phyloP scores from a whole-genome alignment of 805 yeast species.

The Candida saitoana region DNA sequence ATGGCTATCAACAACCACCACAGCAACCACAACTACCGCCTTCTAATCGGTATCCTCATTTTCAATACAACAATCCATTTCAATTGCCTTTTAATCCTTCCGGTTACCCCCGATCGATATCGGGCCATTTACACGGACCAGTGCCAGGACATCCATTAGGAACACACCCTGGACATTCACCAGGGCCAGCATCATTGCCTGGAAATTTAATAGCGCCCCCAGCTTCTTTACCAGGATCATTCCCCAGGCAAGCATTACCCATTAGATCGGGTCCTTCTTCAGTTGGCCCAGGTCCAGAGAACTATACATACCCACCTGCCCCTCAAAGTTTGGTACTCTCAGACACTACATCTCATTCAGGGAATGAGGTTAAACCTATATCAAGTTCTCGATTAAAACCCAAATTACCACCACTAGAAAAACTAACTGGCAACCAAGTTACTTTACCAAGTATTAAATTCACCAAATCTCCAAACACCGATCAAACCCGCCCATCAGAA shows the following conservation, averaged over 20 bases:
- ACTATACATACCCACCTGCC: background rate
- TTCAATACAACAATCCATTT: background rate
- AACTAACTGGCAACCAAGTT: background rate
- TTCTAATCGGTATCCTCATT: background rate
- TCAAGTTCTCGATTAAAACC: background rate
- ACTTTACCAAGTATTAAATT: slow-evolving; percentile 1
- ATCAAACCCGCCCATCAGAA: background rate
- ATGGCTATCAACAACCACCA: background rate
- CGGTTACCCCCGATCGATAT: background rate
- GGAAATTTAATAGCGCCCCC: background rate
- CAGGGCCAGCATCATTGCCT: background rate
- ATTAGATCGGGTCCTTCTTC: background rate
- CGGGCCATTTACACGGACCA: background rate
- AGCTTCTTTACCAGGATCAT: background rate
- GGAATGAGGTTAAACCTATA: background rate
- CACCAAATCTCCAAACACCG: background rate
- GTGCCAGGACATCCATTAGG: background rate
- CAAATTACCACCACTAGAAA: slow-evolving; percentile 1
- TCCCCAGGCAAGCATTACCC: background rate
- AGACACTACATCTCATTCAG: background rate
- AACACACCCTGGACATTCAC: background rate
- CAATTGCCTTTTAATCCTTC: background rate
- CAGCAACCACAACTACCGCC: background rate
- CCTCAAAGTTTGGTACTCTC: background rate
- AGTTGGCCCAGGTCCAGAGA: background rate